Percentiles rank a stretch among this genome's conserved stretches.
Conservation (phyloP, 129 eudicot genomes). For the Cynara cardunculus region DNA sequence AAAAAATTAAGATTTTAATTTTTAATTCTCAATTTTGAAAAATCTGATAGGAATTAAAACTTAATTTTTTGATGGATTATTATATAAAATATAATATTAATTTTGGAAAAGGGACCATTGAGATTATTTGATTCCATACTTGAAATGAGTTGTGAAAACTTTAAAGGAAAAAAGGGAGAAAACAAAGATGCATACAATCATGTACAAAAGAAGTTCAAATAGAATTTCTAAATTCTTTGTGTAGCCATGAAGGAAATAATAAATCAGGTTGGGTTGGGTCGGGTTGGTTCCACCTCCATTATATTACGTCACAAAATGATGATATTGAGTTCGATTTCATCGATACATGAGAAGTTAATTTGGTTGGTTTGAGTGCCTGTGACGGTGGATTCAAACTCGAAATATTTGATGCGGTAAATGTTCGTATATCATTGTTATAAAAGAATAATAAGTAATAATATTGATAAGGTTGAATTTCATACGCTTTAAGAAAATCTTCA, state of each 20-base stretch:
- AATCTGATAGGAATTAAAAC: too few relatives aligned
- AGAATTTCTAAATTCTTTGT: conserved; percentile 32
- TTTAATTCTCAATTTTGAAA: too few relatives aligned
- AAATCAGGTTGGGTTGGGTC: not conserved
- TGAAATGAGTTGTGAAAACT: conserved; percentile 25
- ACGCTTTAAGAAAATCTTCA: not conserved
- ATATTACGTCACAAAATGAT: not conserved
- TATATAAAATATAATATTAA: not conserved
- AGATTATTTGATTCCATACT: conserved; percentile 35
- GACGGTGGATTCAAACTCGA: not conserved
- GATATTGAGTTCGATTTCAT: not conserved
- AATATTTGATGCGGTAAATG: not conserved
- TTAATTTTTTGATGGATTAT: not conserved
- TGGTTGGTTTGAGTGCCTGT: not conserved
- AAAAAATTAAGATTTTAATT: too few relatives aligned
- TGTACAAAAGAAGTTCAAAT: conserved; percentile 24
- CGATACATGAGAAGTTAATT: not conserved
- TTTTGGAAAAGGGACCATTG: conserved; percentile 17
- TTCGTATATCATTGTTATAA: not conserved
- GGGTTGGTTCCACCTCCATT: not conserved
- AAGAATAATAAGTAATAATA: not conserved
- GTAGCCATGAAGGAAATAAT: conserved; percentile 31
- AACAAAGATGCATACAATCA: conserved; percentile 32
- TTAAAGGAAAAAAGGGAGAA: conserved; percentile 20
- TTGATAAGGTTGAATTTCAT: not conserved